phyloP scores from a whole-genome alignment of 306 rosid genomes.

The Arachis hypogaea region DNA sequence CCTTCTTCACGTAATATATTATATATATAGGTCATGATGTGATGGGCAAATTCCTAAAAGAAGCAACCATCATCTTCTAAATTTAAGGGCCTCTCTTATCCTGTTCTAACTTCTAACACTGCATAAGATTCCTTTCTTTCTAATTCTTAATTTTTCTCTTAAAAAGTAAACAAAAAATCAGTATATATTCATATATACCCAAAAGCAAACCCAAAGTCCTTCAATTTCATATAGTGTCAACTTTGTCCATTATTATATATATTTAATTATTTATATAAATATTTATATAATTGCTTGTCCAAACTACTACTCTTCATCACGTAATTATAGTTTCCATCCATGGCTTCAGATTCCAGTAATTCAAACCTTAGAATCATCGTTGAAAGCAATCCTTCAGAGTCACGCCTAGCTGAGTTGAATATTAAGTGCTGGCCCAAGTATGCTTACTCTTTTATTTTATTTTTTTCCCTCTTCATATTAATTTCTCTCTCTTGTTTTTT shows the following conservation, averaged over 20 bases:
- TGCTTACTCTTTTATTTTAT: not conserved
- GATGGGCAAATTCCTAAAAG: conserved; percentile 49
- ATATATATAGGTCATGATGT: conserved; percentile 36
- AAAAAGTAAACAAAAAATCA: not conserved
- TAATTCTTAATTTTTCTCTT: not conserved
- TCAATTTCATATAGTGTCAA: not conserved
- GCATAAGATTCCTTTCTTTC: conserved; percentile 43
- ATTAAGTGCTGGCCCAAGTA: conserved; percentile 99
- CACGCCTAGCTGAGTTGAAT: conserved; percentile 72
- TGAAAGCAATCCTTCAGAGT: conserved; percentile 79
- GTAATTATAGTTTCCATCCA: conserved; percentile 11
- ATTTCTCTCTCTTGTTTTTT: too few relatives aligned
- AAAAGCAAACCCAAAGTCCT: not conserved
- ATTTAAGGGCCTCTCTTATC: conserved; percentile 30
- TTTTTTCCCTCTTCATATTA: too few relatives aligned
- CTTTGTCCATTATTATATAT: not conserved
- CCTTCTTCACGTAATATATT: not conserved
- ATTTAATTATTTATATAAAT: too few relatives aligned
- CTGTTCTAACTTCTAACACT: conserved; percentile 16
- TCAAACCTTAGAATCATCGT: conserved; percentile 59
- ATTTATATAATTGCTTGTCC: not conserved
- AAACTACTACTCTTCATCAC: not conserved
- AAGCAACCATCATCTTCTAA: conserved; percentile 27
- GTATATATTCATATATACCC: conserved; percentile 8
- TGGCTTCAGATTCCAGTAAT: conserved; percentile 59